Conservation (phyloP, 192 early-diverging fungal genomes). For the Entomortierella chlamydospora region DNA sequence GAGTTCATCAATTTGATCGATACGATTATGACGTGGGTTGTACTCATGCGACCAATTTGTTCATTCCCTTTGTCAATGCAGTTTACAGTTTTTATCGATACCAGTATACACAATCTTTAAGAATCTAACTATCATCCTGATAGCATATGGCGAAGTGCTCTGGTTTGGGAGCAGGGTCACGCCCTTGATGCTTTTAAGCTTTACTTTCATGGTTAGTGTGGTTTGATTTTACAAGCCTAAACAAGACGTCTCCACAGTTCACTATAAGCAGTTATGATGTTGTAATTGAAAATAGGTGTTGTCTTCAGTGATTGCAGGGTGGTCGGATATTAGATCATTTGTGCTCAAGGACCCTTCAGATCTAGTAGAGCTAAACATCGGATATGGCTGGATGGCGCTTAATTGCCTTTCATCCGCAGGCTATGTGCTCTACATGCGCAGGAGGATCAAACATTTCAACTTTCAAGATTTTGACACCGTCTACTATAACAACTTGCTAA, state of each 20-base stretch:
- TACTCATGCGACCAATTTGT: neutral
- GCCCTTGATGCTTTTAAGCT: constrained; percentile 82
- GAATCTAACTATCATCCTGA: constrained; percentile 97
- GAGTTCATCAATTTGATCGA: neutral
- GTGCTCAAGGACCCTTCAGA: constrained; percentile 33
- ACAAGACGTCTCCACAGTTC: neutral
- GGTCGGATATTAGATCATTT: constrained; percentile 72
- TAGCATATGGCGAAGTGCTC: constrained; percentile 92
- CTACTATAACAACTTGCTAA: constrained; percentile 96
- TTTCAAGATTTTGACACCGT: constrained; percentile 99
- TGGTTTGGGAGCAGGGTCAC: constrained; percentile 89
- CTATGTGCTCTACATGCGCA: constrained; percentile 92
- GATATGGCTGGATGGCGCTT: constrained; percentile 90
- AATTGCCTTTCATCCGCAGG: constrained; percentile 93
- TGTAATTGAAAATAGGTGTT: constrained; percentile 64
- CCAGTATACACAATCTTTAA: constrained; percentile 98
- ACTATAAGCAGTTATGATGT: neutral
- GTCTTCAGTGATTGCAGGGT: constrained; percentile 89
- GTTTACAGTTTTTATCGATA: constrained; percentile 89
- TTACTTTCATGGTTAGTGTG: constrained; percentile 78
- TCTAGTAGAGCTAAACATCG: constrained; percentile 49
- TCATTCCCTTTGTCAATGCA: constrained; percentile 2
- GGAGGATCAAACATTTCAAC: constrained; percentile 85
- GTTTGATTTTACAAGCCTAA: neutral
- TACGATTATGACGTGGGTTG: neutral